Percentiles rank a stretch among this genome's conserved stretches.
Conservation (phyloP, 306 rosid genomes). For the Ammopiptanthus mongolicus region DNA sequence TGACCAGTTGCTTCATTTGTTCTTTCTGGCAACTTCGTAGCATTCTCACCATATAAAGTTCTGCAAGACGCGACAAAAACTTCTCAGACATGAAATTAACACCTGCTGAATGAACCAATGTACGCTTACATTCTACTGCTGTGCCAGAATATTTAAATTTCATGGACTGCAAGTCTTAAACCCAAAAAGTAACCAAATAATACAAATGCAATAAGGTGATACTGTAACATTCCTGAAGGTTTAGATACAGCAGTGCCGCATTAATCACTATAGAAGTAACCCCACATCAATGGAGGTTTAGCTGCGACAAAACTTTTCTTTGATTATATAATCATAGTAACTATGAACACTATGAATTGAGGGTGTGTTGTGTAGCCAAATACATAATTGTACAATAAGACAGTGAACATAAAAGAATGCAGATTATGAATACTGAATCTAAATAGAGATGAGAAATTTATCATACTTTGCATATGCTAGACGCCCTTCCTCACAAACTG, state of each 20-base stretch:
- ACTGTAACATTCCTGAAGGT: neutral
- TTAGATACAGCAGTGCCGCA: neutral
- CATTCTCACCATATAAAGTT: slow-evolving; percentile 67
- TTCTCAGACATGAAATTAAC: slow-evolving; percentile 9
- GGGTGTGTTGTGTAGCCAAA: neutral
- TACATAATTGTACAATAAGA: neutral
- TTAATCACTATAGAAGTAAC: neutral
- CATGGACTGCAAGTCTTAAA: neutral
- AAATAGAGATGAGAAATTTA: neutral
- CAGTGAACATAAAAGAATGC: neutral
- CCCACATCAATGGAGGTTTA: neutral
- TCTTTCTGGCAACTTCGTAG: slow-evolving; percentile 60
- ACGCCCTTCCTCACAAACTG: slow-evolving; percentile 79
- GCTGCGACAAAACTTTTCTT: neutral
- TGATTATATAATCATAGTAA: neutral
- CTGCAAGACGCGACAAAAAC: slow-evolving; percentile 39
- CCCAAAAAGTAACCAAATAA: neutral
- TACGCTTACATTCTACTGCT: slow-evolving; percentile 5
- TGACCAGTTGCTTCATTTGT: slow-evolving; percentile 72
- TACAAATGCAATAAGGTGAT: neutral
- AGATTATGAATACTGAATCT: slow-evolving; percentile 8
- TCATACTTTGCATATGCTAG: slow-evolving; percentile 56
- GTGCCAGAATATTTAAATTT: neutral
- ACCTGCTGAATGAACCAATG: neutral
- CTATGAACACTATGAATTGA: neutral